Base-by-base conservation (phyloP, 441 rosid species). In the Brassica balearica region DNA sequence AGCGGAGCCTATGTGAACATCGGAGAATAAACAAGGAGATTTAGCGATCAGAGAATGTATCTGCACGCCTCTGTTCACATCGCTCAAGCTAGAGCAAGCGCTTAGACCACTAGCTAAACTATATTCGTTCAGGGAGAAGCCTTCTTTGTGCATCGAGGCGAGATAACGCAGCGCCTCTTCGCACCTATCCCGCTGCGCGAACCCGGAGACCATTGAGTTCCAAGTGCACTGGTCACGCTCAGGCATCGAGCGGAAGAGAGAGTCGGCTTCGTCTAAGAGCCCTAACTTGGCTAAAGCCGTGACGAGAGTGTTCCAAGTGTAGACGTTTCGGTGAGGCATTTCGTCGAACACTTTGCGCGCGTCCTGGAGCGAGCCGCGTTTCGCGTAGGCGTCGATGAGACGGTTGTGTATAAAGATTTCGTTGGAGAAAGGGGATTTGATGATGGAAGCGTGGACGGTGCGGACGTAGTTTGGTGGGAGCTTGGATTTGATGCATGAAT, bases 151-250 rank as follows among this genome's bases (percentile, higher is more conserved):
- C 96, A 93, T 91, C 78, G 76, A n/a, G 56, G 72, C 83, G 72
- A 93, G 85, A 83, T 83, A 91, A 36, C 22, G 51, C 86, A 88
- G 60, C 62, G 93, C 96, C 68, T 88, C 88, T 55, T 79, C 79
- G 38, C 88, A 86, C 41, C 80, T 83, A 76, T 88, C 89, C 61
- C 82, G 90, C 65, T 88, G 91, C 0, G 91, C 89, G 74, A 86
- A 91, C n/a, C 93, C 96, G 0, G 96, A 85, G 9, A 93, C 80
- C 85, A 93, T 86, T 0, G 89, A 85, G 69, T 91, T 93, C 96
- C 96, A 88, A 0, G 97, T 85, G 86, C 95, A 91, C 81, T 88
- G 92, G 41, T 93, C 96, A 0, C 80, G 89, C 61, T 86, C 82
- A 3, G 85, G 87, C 88, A 91, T 88, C 3, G 83, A 86, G 55